Percentiles rank a stretch among this genome's conserved stretches.
These are phyloP conservation scores for Mycena amicta DNA, from an alignment of 768 basidiomycete genomes.

Conservation along the genomic window DNA sequence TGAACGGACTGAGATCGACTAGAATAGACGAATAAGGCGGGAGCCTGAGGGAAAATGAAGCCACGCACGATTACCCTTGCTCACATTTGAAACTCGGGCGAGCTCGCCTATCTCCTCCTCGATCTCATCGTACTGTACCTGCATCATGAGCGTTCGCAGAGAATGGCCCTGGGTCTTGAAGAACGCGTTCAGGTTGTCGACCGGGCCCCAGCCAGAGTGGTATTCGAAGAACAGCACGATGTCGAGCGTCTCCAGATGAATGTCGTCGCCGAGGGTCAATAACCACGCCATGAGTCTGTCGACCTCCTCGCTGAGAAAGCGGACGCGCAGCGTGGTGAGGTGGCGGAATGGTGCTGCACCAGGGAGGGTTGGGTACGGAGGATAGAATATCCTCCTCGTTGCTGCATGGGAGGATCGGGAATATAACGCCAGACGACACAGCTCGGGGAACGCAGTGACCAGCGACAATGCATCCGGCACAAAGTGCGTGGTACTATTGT, in stretches of 20 bases:
- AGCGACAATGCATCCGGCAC: constrained; percentile 4
- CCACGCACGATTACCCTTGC: neutral
- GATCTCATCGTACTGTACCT: neutral
- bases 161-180: neutral
- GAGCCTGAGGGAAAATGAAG: neutral
- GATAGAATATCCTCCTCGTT: neutral
- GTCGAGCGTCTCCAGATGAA: neutral
- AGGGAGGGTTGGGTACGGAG: neutral
- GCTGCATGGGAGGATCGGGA: too few relatives aligned
- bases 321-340: neutral
- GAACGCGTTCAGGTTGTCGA: neutral
- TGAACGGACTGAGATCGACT: neutral
- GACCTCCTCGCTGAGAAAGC: neutral
- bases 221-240: neutral
- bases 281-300: neutral
- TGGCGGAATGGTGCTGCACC: neutral
- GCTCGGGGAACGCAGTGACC: neutral
- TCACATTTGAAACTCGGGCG: neutral
- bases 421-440: neutral
- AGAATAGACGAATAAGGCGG: neutral
- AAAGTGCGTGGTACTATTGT: constrained; percentile 6
- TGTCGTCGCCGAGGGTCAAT: neutral
- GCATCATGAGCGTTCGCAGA: neutral
- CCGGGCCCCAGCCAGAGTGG: constrained; percentile 1
- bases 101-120: neutral